Evolutionary conservation across 176 grass and related monocot species (phyloP), one percentile per base, ranked within the genome.

Genomic region (Metroxylon sagu): DNA sequence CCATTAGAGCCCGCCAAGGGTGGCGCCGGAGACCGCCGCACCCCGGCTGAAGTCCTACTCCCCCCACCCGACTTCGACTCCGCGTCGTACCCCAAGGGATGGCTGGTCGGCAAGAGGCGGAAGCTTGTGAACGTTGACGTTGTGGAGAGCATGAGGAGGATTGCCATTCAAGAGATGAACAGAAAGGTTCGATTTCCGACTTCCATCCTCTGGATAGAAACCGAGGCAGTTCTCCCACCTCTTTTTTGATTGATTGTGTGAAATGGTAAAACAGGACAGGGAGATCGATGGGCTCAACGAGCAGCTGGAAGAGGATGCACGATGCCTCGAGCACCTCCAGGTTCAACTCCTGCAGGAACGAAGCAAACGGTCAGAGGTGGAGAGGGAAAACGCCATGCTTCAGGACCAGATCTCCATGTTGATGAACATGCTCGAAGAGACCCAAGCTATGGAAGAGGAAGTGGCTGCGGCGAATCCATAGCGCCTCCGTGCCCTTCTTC

Each of bases 91-190:
- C 87, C 93, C 3, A 92, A 85, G 63, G 93, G 93, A 28, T 98
- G 93, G 93, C 60, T 92, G 64, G 84, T 88, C 4, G 93, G 93
- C 25, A 98, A 98, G 84, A 98, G 89, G 53, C 83, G 87, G 35
- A 98, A 92, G 79, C 93, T 98, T 5, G 93, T 98, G 56, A 98
- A 98, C 71, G 87, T 98, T 2, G 87, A 98, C 49, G 93, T 98
- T 29, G 93, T 98, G n/a, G 93, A 98, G 73, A 98, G 87, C 84
- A 98, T 98, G 93, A 68, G 93, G 16, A 75, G 81, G 66, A 83
- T 92, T 62, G 93, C 93, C 14, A 64, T 98, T 56, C 93, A 92
- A 72, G 93, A 98, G 59, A 98, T 98, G 87, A 98, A 98, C 71
- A 88, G 93, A 98, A 98, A 98, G 93, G 93, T 98, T 52, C 14